These are phyloP conservation scores for Phytophthora pluvialis DNA, from an alignment of 352 stramenopile genomes.

Conservation along the genomic window DNA sequence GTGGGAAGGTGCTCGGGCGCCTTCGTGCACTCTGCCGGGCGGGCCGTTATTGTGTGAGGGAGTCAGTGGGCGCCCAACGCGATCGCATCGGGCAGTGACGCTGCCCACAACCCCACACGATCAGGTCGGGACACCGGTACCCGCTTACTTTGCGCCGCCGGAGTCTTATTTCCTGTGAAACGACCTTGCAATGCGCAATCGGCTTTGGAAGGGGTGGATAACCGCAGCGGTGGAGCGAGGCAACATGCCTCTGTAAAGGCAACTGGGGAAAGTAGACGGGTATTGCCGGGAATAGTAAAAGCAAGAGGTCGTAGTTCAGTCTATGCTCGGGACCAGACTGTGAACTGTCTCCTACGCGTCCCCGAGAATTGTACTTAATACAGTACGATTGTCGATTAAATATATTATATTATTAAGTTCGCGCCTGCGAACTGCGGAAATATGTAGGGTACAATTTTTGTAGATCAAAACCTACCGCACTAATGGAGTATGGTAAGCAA, in stretches of 20 bases:
- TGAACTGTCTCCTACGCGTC: conserved; percentile 32
- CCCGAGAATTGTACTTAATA: background rate
- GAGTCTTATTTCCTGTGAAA: background rate
- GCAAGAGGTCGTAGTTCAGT: conserved; percentile 20
- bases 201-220: background rate
- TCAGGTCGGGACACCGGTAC: conserved; percentile 8
- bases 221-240: background rate
- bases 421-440: too few species aligned
- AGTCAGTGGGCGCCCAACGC: conserved; percentile 16
- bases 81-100: conserved; percentile 17
- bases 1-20: conserved; percentile 26
- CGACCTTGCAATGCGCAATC: background rate
- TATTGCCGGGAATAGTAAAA: conserved; percentile 15
- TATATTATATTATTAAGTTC: too few species aligned
- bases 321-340: conserved; percentile 20
- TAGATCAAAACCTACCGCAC: too few species aligned
- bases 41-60: conserved; percentile 27
- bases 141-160: background rate
- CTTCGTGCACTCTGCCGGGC: conserved; percentile 27
- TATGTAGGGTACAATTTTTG: too few species aligned
- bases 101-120: conserved; percentile 27
- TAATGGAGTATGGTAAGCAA: too few species aligned
- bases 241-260: background rate
- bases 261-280: background rate
- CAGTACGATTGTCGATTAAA: too few species aligned